Percentiles rank a stretch among this genome's conserved stretches.
phyloP scores from a whole-genome alignment of 495 filamentous ascomycete genomes.

The Tuber microsphaerosporum region DNA sequence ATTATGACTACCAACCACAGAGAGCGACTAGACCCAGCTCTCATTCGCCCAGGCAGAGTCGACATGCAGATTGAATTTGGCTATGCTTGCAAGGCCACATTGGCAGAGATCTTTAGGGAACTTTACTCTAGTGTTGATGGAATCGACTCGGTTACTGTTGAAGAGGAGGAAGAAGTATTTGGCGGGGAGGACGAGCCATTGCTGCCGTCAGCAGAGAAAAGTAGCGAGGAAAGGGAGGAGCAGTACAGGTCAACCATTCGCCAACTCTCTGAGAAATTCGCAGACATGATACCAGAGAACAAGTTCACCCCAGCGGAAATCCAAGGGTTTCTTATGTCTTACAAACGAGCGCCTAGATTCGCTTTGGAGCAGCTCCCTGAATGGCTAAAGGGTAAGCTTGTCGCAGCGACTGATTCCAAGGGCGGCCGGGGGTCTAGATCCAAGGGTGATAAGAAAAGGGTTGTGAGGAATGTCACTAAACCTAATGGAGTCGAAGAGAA shows the following conservation, averaged over 20 bases:
- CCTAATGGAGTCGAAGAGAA: slow-evolving; percentile 13
- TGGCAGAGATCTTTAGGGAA: slow-evolving; percentile 38
- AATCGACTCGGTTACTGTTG: slow-evolving; percentile 31
- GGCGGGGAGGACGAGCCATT: slow-evolving; percentile 31
- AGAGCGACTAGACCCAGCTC: slow-evolving; percentile 66
- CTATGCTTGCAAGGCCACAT: slow-evolving; percentile 43
- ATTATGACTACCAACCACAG: slow-evolving; percentile 82
- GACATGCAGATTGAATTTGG: slow-evolving; percentile 67
- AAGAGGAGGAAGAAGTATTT: slow-evolving; percentile 36
- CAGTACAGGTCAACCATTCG: slow-evolving; percentile 42
- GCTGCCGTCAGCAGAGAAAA: slow-evolving; percentile 17
- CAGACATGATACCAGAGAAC: slow-evolving; percentile 48
- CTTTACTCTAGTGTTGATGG: slow-evolving; percentile 36
- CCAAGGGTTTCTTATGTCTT: slow-evolving; percentile 57
- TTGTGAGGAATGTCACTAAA: slow-evolving; percentile 8
- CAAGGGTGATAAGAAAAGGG: slow-evolving; percentile 14
- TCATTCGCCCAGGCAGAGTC: slow-evolving; percentile 69
- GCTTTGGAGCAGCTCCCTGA: slow-evolving; percentile 27
- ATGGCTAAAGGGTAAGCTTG: slow-evolving; percentile 24
- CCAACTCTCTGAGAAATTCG: slow-evolving; percentile 50
- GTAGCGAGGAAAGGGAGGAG: slow-evolving; percentile 41
- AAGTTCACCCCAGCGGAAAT: slow-evolving; percentile 61
- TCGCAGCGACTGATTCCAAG: slow-evolving; percentile 9
- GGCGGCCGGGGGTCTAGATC: slow-evolving; percentile 7
- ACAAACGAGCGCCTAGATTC: slow-evolving; percentile 45